phyloP scores from a whole-genome alignment of 805 yeast genomes.

The Clavispora phyllophila region DNA sequence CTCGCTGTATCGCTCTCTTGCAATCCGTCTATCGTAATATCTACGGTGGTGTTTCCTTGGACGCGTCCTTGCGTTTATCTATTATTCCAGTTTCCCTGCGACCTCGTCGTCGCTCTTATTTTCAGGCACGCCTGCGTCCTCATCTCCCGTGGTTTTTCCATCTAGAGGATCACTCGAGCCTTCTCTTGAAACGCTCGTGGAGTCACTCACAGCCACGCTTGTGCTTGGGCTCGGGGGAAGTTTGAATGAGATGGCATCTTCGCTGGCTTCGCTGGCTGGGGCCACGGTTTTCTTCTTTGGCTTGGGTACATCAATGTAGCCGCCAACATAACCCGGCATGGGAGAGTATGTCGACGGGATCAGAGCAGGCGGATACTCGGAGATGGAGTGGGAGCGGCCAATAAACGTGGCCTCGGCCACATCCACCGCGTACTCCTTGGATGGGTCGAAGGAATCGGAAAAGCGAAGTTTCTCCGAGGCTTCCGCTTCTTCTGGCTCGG shows the following conservation, averaged over 20 bases:
- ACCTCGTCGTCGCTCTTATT: neutral
- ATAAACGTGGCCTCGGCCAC: neutral
- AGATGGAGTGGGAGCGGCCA: conserved; percentile 36
- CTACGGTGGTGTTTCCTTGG: neutral
- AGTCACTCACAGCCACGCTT: neutral
- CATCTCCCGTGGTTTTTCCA: neutral
- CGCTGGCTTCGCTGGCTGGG: neutral
- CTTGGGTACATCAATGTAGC: conserved; percentile 16
- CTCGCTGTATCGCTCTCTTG: neutral
- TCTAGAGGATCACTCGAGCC: neutral
- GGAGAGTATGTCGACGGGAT: conserved; percentile 16
- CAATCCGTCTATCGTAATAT: too few relatives aligned
- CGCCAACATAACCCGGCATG: conserved; percentile 18
- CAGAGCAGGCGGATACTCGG: conserved; percentile 40
- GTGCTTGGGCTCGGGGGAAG: neutral
- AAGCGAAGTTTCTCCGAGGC: conserved; percentile 3
- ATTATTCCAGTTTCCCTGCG: neutral
- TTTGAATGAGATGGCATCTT: neutral
- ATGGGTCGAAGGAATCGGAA: neutral
- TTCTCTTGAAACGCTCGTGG: neutral
- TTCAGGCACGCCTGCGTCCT: neutral
- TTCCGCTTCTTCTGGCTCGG: conserved; percentile 28
- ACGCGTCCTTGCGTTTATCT: neutral
- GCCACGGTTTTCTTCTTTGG: neutral
- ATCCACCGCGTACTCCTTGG: neutral